Evolutionary conservation across 139 green algal species (phyloP), one percentile per base, ranked within the genome.

Genomic region (Nannochloris sp.): DNA sequence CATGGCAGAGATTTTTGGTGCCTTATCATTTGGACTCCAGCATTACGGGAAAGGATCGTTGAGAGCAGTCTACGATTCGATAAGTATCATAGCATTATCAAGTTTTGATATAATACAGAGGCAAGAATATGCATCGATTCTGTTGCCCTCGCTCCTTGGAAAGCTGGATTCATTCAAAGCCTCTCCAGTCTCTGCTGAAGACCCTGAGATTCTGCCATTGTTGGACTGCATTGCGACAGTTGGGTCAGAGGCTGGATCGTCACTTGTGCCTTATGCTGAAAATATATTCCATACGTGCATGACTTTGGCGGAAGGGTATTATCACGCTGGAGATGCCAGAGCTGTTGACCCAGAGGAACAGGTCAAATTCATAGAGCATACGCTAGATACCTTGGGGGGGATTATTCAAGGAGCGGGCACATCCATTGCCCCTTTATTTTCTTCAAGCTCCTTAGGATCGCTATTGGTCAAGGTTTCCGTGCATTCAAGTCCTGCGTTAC

Each of bases 141-240:
- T 75, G 31, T 61, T 70, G 40, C 55, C 57, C 8, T 30, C 66
- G 9, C 44, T 70, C 31, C 57, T 71, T 65, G 5, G 8, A 30
- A 71, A 76, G 44, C 51, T 70, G 20, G 67, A 29, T 36, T 53
- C 67, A 12, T 50, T 79, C 11, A 29, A 49, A 0, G 86, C 89
- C 64, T 40, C 33, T 40, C 8, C 8, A 12, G 33, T 8, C 3
- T 40, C 33, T 40, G 33, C 33, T 40, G 69, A 57, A 28, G 77
- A 92, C 64, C 49, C 66, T 2, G 87, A 94, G 36, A 65, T 93
- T 37, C 77, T 90, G 37, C 85, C 90, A 1, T 71, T 96, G 1
- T 75, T 98, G 50, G 90, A 97, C 73, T 95, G 84, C 76, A 66
- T 97, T 2, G 81, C 67, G 53, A 65, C 67, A 30, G 57, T 94